Conservation (phyloP, 768 basidiomycete genomes). For the Suillus occidentalis region DNA sequence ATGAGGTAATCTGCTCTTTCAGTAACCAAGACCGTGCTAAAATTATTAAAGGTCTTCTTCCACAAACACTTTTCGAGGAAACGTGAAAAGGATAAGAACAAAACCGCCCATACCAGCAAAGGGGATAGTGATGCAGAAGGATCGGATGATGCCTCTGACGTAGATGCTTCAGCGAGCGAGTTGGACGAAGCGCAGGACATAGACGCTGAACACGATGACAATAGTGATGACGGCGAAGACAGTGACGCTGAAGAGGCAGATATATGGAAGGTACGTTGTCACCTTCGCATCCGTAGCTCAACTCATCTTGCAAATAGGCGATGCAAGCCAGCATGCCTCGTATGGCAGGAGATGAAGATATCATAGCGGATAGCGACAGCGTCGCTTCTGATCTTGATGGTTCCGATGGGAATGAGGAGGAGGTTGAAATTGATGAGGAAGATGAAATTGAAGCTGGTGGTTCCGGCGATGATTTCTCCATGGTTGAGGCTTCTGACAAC, state of each 20-base stretch:
- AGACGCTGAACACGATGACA: constrained; percentile 20
- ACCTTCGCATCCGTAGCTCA: background rate
- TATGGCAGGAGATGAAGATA: constrained; percentile 47
- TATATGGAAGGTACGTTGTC: constrained; percentile 77
- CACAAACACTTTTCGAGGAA: constrained; percentile 85
- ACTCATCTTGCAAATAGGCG: constrained; percentile 46
- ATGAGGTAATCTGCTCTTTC: constrained; percentile 57
- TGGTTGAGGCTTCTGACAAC: constrained; percentile 68
- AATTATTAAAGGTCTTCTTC: constrained; percentile 70
- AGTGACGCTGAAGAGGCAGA: constrained; percentile 55
- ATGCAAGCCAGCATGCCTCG: constrained; percentile 88
- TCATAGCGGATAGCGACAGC: constrained; percentile 41
- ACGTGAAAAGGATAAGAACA: constrained; percentile 52
- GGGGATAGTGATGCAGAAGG: constrained; percentile 29
- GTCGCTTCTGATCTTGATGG: constrained; percentile 27
- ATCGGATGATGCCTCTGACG: constrained; percentile 29
- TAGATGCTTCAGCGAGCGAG: constrained; percentile 28
- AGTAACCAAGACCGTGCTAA: constrained; percentile 5
- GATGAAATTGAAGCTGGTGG: constrained; percentile 38
- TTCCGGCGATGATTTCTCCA: constrained; percentile 48
- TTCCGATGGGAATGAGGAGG: constrained; percentile 34
- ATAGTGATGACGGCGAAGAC: constrained; percentile 14
- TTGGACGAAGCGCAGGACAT: constrained; percentile 32
- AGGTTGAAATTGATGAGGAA: constrained; percentile 30
- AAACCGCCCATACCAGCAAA: constrained; percentile 40